A percentile compares a stretch with the other conserved stretches of the same genome.
phyloP scores from a whole-genome alignment of 768 basidiomycete species.

The Lyophyllum atratum region DNA sequence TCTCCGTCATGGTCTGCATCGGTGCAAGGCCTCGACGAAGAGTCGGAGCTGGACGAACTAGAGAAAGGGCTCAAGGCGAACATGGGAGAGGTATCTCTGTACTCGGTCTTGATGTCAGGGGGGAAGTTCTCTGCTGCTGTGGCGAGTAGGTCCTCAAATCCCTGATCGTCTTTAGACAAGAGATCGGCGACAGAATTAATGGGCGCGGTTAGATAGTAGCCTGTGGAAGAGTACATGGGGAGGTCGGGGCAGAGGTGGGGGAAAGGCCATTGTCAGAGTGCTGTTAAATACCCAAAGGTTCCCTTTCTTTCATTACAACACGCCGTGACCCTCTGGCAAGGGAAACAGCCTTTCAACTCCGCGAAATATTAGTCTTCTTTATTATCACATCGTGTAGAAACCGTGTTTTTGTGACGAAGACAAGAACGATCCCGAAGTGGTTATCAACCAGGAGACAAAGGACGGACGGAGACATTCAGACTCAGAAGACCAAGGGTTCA shows the following conservation, averaged over 20 bases:
- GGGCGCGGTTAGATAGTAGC: slow-evolving; percentile 10
- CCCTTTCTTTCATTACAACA: slow-evolving; percentile 13
- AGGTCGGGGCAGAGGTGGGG: not conserved
- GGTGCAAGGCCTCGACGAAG: slow-evolving; percentile 1
- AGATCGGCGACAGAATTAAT: slow-evolving; percentile 16
- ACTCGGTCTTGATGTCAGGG: slow-evolving; percentile 3
- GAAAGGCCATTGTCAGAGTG: slow-evolving; percentile 4
- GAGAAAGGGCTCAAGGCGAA: slow-evolving; percentile 8
- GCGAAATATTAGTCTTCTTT: slow-evolving; percentile 15
- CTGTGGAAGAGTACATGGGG: slow-evolving; percentile 10
- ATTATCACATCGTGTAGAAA: slow-evolving; percentile 25
- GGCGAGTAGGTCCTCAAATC: slow-evolving; percentile 18
- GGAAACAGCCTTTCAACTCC: slow-evolving; percentile 11
- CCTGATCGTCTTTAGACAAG: slow-evolving; percentile 14
- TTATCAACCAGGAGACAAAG: slow-evolving; percentile 8
- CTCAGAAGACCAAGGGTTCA: not conserved
- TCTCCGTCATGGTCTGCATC: not conserved
- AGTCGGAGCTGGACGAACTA: slow-evolving; percentile 9
- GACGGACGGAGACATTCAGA: not conserved
- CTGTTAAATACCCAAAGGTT: slow-evolving; percentile 12
- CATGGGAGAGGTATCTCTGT: not conserved
- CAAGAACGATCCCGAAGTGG: slow-evolving; percentile 7
- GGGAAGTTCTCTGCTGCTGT: slow-evolving; percentile 13
- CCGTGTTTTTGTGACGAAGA: slow-evolving; percentile 15
- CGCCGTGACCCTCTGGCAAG: slow-evolving; percentile 2